Percentiles rank a stretch among this genome's conserved stretches.
Conservation (phyloP, 2,329 filamentous ascomycete species). For the Paecilomyces fulvus region DNA sequence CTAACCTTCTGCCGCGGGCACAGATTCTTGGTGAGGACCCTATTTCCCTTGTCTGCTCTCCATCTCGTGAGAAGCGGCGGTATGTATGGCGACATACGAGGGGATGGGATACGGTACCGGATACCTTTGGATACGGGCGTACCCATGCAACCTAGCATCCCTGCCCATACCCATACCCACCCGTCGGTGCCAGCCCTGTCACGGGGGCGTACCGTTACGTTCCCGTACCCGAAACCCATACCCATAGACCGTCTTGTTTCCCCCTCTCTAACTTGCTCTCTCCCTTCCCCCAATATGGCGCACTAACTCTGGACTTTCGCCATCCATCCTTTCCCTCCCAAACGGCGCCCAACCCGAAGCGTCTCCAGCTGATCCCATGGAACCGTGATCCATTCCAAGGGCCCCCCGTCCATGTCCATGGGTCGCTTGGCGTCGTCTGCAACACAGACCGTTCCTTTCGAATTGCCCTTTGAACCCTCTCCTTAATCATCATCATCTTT, state of each 20-base stretch:
- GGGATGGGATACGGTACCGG: neutral
- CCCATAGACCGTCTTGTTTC: neutral
- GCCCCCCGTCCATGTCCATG: conserved; percentile 30
- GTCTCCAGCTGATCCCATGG: conserved; percentile 23
- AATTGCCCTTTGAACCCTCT: conserved; percentile 14
- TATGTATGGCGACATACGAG: neutral
- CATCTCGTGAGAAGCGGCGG: neutral
- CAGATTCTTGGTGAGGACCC: neutral
- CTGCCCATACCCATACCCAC: neutral
- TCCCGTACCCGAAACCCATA: neutral
- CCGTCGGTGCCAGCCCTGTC: neutral
- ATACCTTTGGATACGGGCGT: neutral
- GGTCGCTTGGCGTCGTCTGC: conserved; percentile 20
- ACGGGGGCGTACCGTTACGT: neutral
- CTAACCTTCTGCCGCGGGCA: neutral
- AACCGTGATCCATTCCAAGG: conserved; percentile 18
- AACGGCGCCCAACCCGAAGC: conserved; percentile 6
- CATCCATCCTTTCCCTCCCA: conserved; percentile 1
- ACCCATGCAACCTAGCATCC: too few species aligned
- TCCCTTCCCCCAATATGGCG: too few species aligned
- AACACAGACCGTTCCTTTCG: conserved; percentile 13
- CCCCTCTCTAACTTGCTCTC: neutral
- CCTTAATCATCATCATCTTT: conserved; percentile 12
- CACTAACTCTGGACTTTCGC: neutral
- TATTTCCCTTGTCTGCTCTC: neutral